phyloP scores from a whole-genome alignment of 2,329 filamentous ascomycete genomes.

The Penicillium freii region DNA sequence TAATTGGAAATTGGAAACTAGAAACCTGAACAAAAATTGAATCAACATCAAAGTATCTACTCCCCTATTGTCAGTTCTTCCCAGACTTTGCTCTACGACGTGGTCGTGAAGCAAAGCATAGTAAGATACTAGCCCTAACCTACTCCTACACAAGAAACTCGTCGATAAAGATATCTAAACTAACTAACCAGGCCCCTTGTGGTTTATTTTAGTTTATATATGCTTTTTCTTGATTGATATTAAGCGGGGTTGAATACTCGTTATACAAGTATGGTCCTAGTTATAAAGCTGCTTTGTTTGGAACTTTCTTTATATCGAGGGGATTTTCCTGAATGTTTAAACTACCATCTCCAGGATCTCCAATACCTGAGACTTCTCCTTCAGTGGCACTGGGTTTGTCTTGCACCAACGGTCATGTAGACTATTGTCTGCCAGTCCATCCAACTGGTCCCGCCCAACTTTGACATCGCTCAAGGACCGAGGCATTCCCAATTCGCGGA shows the following conservation, averaged over 20 bases:
- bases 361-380: conserved; percentile 21
- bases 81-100: too few species aligned
- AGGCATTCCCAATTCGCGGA: conserved; percentile 56
- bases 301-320: neutral
- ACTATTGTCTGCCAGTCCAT: conserved; percentile 43
- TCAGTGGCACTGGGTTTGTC: conserved; percentile 22
- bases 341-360: conserved; percentile 27
- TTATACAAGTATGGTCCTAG: neutral
- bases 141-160: neutral
- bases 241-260: neutral
- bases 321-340: conserved; percentile 1
- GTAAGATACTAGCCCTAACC: neutral
- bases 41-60: neutral
- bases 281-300: neutral
- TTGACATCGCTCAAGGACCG: conserved; percentile 53
- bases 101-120: neutral
- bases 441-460: conserved; percentile 50
- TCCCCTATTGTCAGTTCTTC: neutral
- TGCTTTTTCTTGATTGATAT: neutral
- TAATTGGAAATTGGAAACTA: neutral
- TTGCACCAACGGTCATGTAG: conserved; percentile 24
- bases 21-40: neutral
- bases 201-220: neutral
- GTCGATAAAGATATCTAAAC: neutral
- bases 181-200: neutral